These are phyloP conservation scores for Pseudocercospora cruenta DNA, from an alignment of 2,329 filamentous ascomycete species.

Conservation along the genomic window DNA sequence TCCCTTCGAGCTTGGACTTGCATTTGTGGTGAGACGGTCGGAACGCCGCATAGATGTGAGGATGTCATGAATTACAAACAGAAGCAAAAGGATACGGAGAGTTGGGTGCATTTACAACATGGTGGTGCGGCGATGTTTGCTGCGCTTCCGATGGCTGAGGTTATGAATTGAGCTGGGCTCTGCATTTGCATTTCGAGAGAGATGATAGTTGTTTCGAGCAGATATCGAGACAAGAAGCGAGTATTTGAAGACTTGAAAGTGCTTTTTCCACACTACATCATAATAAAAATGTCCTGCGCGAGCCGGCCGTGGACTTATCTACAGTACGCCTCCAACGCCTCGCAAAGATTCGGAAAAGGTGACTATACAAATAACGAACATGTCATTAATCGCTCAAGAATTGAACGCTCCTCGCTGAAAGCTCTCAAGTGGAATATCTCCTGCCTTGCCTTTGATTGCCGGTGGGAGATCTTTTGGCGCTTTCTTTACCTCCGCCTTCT, in stretches of 20 bases:
- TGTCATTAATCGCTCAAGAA: constrained; percentile 49
- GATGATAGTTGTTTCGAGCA: too few relatives aligned
- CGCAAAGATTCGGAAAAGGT: neutral
- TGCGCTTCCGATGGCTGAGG: neutral
- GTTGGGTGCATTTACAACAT: constrained; percentile 5
- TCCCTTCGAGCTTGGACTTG: constrained; percentile 7
- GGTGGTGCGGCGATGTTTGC: constrained; percentile 13
- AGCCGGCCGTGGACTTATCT: neutral
- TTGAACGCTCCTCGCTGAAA: constrained; percentile 74
- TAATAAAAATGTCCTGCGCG: neutral
- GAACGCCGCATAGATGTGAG: neutral
- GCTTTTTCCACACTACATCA: neutral
- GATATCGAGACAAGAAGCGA: too few relatives aligned
- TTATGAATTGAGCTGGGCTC: neutral
- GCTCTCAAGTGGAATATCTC: constrained; percentile 68
- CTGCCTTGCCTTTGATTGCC: constrained; percentile 61
- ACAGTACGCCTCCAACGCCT: neutral
- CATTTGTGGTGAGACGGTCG: constrained; percentile 6
- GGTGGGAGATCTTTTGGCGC: constrained; percentile 46
- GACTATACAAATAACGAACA: neutral
- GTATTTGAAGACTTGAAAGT: neutral
- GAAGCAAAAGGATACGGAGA: neutral
- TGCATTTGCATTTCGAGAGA: too few relatives aligned
- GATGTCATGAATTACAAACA: neutral
- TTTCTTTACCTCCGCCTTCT: constrained; percentile 37